Conservation (phyloP, 768 basidiomycete species). For the Coprinopsis sp. region DNA sequence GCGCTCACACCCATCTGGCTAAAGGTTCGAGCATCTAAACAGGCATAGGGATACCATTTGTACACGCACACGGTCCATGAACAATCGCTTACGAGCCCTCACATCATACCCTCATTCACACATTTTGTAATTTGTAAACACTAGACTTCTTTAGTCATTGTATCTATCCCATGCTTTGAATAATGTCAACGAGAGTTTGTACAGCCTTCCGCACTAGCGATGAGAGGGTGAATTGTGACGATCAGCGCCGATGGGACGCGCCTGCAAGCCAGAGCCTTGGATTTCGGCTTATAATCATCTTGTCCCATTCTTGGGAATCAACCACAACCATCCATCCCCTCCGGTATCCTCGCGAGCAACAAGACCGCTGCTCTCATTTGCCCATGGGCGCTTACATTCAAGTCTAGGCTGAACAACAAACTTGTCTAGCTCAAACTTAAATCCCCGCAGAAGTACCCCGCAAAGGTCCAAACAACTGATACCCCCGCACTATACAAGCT, state of each 20-base stretch:
- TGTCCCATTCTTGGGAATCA: neutral
- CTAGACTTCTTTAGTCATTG: no score
- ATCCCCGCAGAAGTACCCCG: neutral
- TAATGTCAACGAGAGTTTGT: no score
- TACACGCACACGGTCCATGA: neutral
- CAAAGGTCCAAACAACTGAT: neutral
- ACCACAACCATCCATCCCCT: neutral
- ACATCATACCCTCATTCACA: neutral
- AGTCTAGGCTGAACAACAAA: neutral
- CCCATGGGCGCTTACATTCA: neutral
- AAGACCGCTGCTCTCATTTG: neutral
- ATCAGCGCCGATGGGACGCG: neutral
- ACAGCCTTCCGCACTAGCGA: neutral
- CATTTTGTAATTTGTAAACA: no score
- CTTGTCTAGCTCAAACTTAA: neutral
- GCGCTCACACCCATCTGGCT: constrained; percentile 69
- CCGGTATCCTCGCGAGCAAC: neutral
- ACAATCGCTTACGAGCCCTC: neutral
- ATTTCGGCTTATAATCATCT: neutral
- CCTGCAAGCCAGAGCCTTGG: neutral
- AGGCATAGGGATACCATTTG: constrained; percentile 1
- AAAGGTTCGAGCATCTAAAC: constrained; percentile 27
- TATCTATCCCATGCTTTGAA: no score
- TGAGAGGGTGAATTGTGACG: neutral
- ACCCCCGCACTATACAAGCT: neutral